A percentile compares a stretch with the other conserved stretches of the same genome.
These are phyloP conservation scores for Withania somnifera DNA, from an alignment of 305 asterid species.

Conservation along the genomic window DNA sequence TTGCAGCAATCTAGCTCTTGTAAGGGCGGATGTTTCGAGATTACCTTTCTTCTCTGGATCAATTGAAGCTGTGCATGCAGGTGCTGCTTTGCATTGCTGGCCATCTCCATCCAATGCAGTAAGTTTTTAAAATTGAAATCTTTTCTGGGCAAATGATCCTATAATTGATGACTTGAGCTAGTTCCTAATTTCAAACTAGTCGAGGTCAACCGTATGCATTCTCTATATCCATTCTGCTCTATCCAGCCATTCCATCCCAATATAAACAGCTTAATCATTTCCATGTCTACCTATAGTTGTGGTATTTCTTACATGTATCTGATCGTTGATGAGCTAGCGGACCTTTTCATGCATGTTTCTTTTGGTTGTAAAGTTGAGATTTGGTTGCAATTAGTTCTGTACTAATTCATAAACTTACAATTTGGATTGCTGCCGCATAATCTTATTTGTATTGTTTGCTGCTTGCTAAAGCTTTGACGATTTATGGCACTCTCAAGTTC, in stretches of 20 bases:
- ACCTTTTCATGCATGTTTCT: background rate
- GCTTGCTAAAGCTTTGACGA: background rate
- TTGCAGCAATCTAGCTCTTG: constrained; percentile 77
- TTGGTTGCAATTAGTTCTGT: background rate
- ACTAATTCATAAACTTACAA: background rate
- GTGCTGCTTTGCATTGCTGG: constrained; percentile 98
- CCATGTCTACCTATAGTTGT: background rate
- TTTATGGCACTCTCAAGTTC: background rate
- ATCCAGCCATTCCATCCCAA: background rate
- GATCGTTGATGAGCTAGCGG: background rate
- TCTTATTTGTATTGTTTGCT: background rate
- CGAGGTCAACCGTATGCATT: background rate
- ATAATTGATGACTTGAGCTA: background rate
- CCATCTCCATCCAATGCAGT: constrained; percentile 97
- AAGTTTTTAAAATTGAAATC: background rate
- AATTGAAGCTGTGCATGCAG: constrained; percentile 88
- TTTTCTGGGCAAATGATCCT: background rate
- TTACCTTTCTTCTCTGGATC: constrained; percentile 89
- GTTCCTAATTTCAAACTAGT: background rate
- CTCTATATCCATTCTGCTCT: background rate
- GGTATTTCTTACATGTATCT: background rate
- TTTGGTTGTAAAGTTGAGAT: background rate
- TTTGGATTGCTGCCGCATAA: background rate
- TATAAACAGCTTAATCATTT: background rate
- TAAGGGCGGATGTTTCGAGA: constrained; percentile 90